Base-by-base conservation (phyloP, 2,329 filamentous ascomycete species). In the Pseudofabraea citricarpa region DNA sequence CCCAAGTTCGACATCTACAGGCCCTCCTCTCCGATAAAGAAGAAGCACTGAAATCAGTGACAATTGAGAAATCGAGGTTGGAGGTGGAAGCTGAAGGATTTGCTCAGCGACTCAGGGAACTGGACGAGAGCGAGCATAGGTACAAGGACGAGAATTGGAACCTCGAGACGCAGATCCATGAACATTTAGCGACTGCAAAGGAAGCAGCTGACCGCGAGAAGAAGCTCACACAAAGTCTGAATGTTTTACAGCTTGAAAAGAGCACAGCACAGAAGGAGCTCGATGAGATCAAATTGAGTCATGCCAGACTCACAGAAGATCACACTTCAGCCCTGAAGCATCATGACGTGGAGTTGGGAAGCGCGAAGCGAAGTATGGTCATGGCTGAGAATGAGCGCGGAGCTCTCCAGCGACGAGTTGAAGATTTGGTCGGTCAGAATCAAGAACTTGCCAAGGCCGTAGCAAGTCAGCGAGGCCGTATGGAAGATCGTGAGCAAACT, bases 81-180 rank as follows among this genome's bases (percentile, higher is more conserved):
- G 90, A 97, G 63, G 77, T 87, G 24, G 90, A 96, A 53, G 78
- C 83, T 0, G 86, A 95, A 61, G 80, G 77, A 3, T 79, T 94
- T 51, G 78, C 85, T 41, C 87, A 94, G 62, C 81, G 90, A 24
- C 72, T 97, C 51, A 85, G 87, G 59, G 77, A 79, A 6, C 72
- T 96, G 31, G 90, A 96, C 56, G 93, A 98, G 66, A 95, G 87
- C 61, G 93, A 98, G 64, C 86, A 94, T 58, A 84, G 88, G 41
- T 95, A 95, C 70, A 97, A 96, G 67, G 93, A 98, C 59, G 93
- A 97, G 65, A 98, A 97, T 63, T 98, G 93, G 93, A 91, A 87
- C 50, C 75, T 98, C 27, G 93, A 98, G 65, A 95, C 90, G 0
- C 87, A 90, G 56, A 77, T 94, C 18, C 93, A 95, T 57, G 90